Percentiles rank a stretch among this genome's conserved stretches.
Conservation (phyloP, 176 grass and related monocot species). For the Dendrocalamus sinicus region DNA sequence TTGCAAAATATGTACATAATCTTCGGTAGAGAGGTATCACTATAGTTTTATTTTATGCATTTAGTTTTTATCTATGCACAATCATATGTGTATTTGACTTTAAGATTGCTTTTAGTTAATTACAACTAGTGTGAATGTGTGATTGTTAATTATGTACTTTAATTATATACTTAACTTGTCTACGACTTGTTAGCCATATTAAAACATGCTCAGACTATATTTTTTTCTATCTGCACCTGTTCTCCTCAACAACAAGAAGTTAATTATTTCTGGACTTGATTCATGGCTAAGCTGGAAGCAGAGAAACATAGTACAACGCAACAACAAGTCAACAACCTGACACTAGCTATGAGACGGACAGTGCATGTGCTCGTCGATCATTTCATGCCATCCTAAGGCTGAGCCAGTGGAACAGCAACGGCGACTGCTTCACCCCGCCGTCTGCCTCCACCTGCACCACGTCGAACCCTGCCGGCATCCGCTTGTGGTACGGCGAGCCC, state of each 20-base stretch:
- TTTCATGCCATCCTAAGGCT: constrained; percentile 75
- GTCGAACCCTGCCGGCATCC: constrained; percentile 37
- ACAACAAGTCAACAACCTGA: constrained; percentile 29
- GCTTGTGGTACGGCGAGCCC: constrained; percentile 36
- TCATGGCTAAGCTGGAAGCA: constrained; percentile 30
- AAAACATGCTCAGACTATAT: no score
- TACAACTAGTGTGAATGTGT: no score
- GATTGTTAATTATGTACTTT: no score
- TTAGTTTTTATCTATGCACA: no score
- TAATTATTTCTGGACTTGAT: constrained; percentile 46
- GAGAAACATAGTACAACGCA: constrained; percentile 36
- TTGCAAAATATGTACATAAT: no score
- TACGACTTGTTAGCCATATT: no score
- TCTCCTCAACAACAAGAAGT: not conserved
- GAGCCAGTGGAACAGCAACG: constrained; percentile 65
- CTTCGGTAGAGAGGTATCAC: no score
- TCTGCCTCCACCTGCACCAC: constrained; percentile 41
- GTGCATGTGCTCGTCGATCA: constrained; percentile 1
- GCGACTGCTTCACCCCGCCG: constrained; percentile 49
- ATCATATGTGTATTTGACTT: no score
- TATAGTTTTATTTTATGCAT: no score
- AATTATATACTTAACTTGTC: no score
- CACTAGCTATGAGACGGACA: constrained; percentile 18
- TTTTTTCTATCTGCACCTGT: no score
- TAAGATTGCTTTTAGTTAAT: no score